Evolutionary conservation across 2,329 filamentous ascomycete species (phyloP).

Genomic region (Verticillium longisporum): DNA sequence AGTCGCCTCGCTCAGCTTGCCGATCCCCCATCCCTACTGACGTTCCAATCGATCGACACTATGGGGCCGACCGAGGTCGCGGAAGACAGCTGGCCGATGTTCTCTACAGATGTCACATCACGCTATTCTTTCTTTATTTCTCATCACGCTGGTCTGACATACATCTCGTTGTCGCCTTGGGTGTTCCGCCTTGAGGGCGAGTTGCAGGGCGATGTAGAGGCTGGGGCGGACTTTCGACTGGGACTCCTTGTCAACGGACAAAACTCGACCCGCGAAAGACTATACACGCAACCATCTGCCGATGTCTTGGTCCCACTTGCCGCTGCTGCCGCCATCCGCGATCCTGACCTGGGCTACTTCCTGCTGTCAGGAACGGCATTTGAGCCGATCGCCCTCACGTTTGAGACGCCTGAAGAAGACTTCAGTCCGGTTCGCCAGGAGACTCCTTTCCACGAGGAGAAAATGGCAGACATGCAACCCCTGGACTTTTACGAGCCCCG

Average conservation of each 20-base stretch:
- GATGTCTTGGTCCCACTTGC: slow-evolving; percentile 43
- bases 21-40: slow-evolving; percentile 43
- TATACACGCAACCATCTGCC: slow-evolving; percentile 46
- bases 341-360: slow-evolving; percentile 59
- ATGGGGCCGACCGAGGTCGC: slow-evolving; percentile 47
- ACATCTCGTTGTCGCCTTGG: slow-evolving; percentile 55
- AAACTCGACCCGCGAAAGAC: slow-evolving; percentile 46
- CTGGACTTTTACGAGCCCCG: slow-evolving; percentile 55
- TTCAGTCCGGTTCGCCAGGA: slow-evolving; percentile 34
- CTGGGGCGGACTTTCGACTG: slow-evolving; percentile 55
- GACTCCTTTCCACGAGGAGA: slow-evolving; percentile 34
- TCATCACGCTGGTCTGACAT: slow-evolving; percentile 52
- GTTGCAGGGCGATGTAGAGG: slow-evolving; percentile 46
- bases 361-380: slow-evolving; percentile 52
- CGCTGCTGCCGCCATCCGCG: slow-evolving; percentile 45
- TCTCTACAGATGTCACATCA: slow-evolving; percentile 54
- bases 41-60: slow-evolving; percentile 57
- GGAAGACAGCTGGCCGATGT: slow-evolving; percentile 55
- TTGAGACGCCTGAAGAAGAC: slow-evolving; percentile 51
- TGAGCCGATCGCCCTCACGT: slow-evolving; percentile 51
- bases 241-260: slow-evolving; percentile 53
- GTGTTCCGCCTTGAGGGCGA: slow-evolving; percentile 58
- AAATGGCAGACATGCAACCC: slow-evolving; percentile 36
- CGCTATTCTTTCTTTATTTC: slow-evolving; percentile 59
- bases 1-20: slow-evolving; percentile 27